Evolutionary conservation across 2,329 filamentous ascomycete species (phyloP).

Genomic region (Westerdykella sp.): DNA sequence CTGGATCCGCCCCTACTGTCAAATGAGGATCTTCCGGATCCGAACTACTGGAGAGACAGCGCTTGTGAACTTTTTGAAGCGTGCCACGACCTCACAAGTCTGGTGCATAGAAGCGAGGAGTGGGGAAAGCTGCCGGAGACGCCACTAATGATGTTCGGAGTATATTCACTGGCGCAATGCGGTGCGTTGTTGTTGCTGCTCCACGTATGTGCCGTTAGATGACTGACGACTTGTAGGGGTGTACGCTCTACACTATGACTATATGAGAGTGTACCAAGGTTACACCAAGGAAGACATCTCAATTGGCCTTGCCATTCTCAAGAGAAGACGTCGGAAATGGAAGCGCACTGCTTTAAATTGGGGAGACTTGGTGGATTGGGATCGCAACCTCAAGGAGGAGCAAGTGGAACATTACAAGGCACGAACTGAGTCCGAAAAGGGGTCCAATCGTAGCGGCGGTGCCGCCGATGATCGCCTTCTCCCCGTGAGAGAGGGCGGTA

Average conservation of each 20-base stretch:
- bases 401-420: not conserved
- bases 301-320: not conserved
- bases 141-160: slow-evolving; percentile 59
- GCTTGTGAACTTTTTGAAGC: slow-evolving; percentile 58
- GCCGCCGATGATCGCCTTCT: not conserved
- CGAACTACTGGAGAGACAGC: slow-evolving; percentile 56
- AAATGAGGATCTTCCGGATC: slow-evolving; percentile 35
- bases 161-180: slow-evolving; percentile 61
- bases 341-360: not conserved
- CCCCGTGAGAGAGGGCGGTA: not conserved
- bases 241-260: not conserved
- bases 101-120: slow-evolving; percentile 57
- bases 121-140: slow-evolving; percentile 60
- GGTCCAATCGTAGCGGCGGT: not conserved
- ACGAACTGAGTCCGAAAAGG: not conserved
- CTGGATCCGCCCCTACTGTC: slow-evolving; percentile 54
- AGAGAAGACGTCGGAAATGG: not conserved
- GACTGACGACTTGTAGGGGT: not conserved
- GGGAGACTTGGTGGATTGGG: not conserved
- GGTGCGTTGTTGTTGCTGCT: slow-evolving; percentile 28
- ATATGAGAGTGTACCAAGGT: not conserved
- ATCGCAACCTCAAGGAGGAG: not conserved
- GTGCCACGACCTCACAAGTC: slow-evolving; percentile 57
- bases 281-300: not conserved
- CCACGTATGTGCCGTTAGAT: not conserved